phyloP scores from a whole-genome alignment of 148 eudicot genomes.

The Suaeda aralocaspica region DNA sequence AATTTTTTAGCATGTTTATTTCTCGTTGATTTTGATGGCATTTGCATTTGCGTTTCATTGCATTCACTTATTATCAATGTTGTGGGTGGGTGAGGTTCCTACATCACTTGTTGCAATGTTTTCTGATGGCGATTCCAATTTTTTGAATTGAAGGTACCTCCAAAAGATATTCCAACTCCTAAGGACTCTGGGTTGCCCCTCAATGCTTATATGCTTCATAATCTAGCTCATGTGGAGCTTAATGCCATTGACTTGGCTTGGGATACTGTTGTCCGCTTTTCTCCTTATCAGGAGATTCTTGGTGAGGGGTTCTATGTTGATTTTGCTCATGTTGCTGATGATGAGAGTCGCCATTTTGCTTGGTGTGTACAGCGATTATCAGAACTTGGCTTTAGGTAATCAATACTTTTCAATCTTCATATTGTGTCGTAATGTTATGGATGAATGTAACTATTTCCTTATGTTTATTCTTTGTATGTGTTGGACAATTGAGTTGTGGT shows the following conservation, averaged over 20 bases:
- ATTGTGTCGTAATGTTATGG: not conserved
- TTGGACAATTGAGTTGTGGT: not conserved
- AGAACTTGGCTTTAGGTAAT: conserved; percentile 85
- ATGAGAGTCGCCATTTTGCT: conserved; percentile 94
- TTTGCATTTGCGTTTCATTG: too few relatives aligned
- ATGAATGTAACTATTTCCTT: not conserved
- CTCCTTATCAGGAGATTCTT: conserved; percentile 60
- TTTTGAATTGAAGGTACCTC: conserved; percentile 63
- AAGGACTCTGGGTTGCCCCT: conserved; percentile 81
- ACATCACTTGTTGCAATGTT: too few relatives aligned
- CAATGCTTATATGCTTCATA: conserved; percentile 91
- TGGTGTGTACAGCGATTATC: conserved; percentile 88
- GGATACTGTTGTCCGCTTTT: conserved; percentile 96
- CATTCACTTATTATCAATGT: too few relatives aligned
- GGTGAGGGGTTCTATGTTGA: conserved; percentile 82
- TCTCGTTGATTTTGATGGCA: too few relatives aligned
- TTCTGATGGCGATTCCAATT: too few relatives aligned
- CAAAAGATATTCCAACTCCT: conserved; percentile 74
- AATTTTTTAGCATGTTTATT: too few relatives aligned
- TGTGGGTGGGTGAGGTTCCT: too few relatives aligned
- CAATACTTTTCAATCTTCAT: not conserved
- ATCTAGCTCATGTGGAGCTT: conserved; percentile 96
- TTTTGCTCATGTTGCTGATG: conserved; percentile 97
- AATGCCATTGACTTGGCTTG: conserved; percentile 95
- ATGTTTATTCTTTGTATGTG: not conserved